Conservation (phyloP, 805 yeast species). For the Pichia cabralensis region DNA sequence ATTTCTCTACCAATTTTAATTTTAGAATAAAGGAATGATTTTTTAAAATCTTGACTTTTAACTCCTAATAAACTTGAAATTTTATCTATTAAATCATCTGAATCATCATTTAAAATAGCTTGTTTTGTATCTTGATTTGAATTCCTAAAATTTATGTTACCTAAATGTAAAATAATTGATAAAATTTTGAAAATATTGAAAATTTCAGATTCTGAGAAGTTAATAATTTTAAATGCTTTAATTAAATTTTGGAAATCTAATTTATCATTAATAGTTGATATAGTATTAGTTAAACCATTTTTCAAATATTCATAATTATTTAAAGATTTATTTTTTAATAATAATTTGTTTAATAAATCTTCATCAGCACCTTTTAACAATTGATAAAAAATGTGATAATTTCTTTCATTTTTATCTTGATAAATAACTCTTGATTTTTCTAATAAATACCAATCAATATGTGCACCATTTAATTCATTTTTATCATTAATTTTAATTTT, state of each 20-base stretch:
- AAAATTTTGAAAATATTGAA: conserved; percentile 52
- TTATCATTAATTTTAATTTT: conserved; percentile 51
- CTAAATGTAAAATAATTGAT: conserved; percentile 74
- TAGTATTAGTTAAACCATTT: conserved; percentile 37
- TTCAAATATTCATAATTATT: conserved; percentile 50
- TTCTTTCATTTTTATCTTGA: conserved; percentile 71
- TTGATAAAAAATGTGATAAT: conserved; percentile 91
- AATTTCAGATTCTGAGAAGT: conserved; percentile 47
- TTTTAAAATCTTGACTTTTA: conserved; percentile 35
- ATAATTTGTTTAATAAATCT: conserved; percentile 35
- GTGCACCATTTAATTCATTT: conserved; percentile 75
- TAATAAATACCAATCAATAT: conserved; percentile 85
- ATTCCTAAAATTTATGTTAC: conserved; percentile 68
- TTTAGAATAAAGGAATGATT: conserved; percentile 62
- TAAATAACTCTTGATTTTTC: conserved; percentile 88
- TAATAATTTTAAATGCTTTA: conserved; percentile 65
- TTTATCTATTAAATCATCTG: conserved; percentile 35
- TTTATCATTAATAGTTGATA: conserved; percentile 71
- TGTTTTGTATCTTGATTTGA: conserved; percentile 54
- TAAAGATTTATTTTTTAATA: conserved; percentile 28
- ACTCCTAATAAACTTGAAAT: conserved; percentile 63
- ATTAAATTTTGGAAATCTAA: conserved; percentile 54
- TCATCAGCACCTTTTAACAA: conserved; percentile 57
- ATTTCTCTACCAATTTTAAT: conserved; percentile 88
- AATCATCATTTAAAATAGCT: conserved; percentile 50